phyloP scores from a whole-genome alignment of 768 basidiomycete genomes.

The Tylopilus vinaceipallidus region DNA sequence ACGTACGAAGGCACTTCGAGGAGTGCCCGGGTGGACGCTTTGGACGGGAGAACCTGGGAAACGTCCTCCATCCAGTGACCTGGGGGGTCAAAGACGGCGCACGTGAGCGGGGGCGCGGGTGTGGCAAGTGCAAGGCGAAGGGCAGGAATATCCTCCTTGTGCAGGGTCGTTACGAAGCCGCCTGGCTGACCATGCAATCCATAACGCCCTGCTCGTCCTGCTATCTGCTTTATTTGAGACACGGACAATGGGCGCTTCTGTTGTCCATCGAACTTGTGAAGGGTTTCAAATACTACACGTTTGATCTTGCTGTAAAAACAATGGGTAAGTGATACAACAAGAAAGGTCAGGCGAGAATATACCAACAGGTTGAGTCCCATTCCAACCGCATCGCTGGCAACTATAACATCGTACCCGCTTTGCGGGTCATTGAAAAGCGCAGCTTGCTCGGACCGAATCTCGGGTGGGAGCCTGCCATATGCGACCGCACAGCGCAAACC shows the following conservation, averaged over 20 bases:
- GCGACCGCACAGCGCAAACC: conserved; percentile 86
- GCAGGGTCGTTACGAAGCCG: conserved; percentile 76
- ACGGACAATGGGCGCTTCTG: conserved; percentile 48
- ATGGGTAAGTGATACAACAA: not conserved
- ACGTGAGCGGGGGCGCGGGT: conserved; percentile 47
- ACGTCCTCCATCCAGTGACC: conserved; percentile 26
- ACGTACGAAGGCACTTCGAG: conserved; percentile 50
- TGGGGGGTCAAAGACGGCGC: conserved; percentile 46
- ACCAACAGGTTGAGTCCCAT: conserved; percentile 96
- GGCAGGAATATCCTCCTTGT: conserved; percentile 55
- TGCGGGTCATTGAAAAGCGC: conserved; percentile 83
- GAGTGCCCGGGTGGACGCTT: conserved; percentile 40
- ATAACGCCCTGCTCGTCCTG: conserved; percentile 89
- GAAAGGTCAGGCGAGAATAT: not conserved
- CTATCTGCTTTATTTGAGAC: conserved; percentile 91
- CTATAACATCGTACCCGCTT: conserved; percentile 84
- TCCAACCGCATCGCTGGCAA: conserved; percentile 94
- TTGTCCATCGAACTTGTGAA: conserved; percentile 64
- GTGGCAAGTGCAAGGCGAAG: conserved; percentile 54
- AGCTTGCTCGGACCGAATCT: conserved; percentile 90
- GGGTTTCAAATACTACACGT: conserved; percentile 73
- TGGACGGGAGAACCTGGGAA: conserved; percentile 42
- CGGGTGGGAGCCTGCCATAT: conserved; percentile 90
- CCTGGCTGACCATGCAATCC: conserved; percentile 57
- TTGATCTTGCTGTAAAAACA: conserved; percentile 73